phyloP scores from a whole-genome alignment of 805 yeast species.

The Hemisphaericaspora nanyangensis region DNA sequence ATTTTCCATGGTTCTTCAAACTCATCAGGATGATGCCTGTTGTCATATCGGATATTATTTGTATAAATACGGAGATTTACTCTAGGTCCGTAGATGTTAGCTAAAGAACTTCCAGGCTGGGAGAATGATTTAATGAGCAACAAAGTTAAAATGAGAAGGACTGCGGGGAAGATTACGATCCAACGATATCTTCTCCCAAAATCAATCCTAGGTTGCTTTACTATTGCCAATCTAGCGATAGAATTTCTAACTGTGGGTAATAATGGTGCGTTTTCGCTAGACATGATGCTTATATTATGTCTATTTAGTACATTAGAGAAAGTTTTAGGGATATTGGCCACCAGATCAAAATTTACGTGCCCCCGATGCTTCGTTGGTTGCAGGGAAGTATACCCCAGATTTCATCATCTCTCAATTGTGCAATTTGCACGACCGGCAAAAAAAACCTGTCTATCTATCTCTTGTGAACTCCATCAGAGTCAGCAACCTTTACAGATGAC shows the following conservation, averaged over 20 bases:
- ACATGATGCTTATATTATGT: too few relatives aligned
- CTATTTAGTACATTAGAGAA: too few relatives aligned
- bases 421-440: too few relatives aligned
- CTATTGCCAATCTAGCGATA: not conserved
- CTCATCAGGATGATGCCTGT: conserved; percentile 20
- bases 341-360: too few relatives aligned
- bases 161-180: conserved; percentile 1
- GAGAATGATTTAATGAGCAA: not conserved
- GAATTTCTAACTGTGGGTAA: not conserved
- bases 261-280: conserved; percentile 1
- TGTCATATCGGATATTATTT: conserved; percentile 46
- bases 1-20: conserved; percentile 46
- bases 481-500: too few relatives aligned
- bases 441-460: too few relatives aligned
- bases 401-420: too few relatives aligned
- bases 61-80: conserved; percentile 30
- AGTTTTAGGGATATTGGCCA: too few relatives aligned
- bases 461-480: too few relatives aligned
- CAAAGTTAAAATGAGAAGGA: not conserved
- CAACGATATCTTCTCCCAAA: not conserved
- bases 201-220: not conserved
- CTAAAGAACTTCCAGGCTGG: not conserved
- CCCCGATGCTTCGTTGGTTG: too few relatives aligned
- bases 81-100: conserved; percentile 7
- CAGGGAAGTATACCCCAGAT: too few relatives aligned